Evolutionary conservation across 805 yeast species (phyloP).

Genomic region (Trichomonascus vanleenenianus): DNA sequence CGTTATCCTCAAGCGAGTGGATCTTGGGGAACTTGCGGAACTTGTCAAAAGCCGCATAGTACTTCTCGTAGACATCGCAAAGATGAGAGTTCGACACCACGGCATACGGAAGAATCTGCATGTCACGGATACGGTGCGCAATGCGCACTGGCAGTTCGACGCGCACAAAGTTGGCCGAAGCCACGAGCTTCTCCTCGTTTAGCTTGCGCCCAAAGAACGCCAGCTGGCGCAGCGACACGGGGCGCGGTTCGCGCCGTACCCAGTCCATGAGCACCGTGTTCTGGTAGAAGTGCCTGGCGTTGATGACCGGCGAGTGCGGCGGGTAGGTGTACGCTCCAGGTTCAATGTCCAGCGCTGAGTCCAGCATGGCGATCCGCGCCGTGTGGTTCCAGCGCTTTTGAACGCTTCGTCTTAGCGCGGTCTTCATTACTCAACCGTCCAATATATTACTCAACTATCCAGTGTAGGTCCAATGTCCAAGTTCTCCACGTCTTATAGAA

Average conservation of each 20-base stretch:
- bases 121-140: conserved; percentile 68
- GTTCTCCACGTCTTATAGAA: too few species aligned
- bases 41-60: conserved; percentile 79
- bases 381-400: conserved; percentile 5
- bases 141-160: conserved; percentile 78
- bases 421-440: too few species aligned
- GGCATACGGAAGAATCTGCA: conserved; percentile 77
- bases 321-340: conserved; percentile 23
- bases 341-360: conserved; percentile 8
- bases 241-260: conserved; percentile 65
- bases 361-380: conserved; percentile 15
- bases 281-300: conserved; percentile 79
- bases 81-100: conserved; percentile 81
- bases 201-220: conserved; percentile 82
- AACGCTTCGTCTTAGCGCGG: too few species aligned
- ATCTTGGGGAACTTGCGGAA: conserved; percentile 69
- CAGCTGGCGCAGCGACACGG: conserved; percentile 81
- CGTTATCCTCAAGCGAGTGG: conserved; percentile 65
- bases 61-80: conserved; percentile 81
- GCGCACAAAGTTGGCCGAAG: conserved; percentile 83
- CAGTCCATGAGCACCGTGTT: conserved; percentile 59
- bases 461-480: too few species aligned
- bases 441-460: too few species aligned
- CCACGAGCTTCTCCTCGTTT: conserved; percentile 66
- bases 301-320: conserved; percentile 38